Base-by-base conservation (phyloP, 2,329 filamentous ascomycete species). In the Microdochium trichocladiopsis region DNA sequence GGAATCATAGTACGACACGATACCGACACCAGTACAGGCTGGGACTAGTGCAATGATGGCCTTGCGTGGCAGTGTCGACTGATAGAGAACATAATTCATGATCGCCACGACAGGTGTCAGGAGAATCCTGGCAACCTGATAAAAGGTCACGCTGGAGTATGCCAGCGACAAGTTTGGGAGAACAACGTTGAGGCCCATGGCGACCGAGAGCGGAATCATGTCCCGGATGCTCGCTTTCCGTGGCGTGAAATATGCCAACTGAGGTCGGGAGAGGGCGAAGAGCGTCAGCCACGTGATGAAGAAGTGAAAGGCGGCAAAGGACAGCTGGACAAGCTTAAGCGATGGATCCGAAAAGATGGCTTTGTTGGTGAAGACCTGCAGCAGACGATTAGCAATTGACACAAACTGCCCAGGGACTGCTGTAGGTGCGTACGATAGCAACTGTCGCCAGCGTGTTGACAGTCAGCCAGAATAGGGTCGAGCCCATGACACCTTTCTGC, bases 1-100 rank as follows among this genome's bases (percentile, higher is more conserved):
- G n/a, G 83, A 83, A 66, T 87, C 84, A 64, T 83, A 86, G 66
- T 86, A 87, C 9, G 82, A 84, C 18, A 87, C 82, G 60, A 86
- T 76, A 31, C 75, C 83, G 4, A 88, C 84, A 36, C 84, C 84
- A 1, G 77, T 33, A 59, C 84, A 88, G 36, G 83, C 81, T 0
- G 83, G 83, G 24, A 82, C 57, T 45, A 87, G 71, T 6, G 83
- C 75, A 31, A 77, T 50, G 2, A 78, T 66, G 18, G 84, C 83
- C 51, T 69, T 68, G 45, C 65, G 65, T 6, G 84, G 82, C 11
- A 87, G 73, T 0, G 72, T 78, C 24, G 77, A 71, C 56, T 72
- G 67, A 67, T 86, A 85, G 28, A 87, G 70, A 22, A 83, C 63
- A 58, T 73, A 84, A 66, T 87, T 87, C 73, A 88, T 80, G 16